These are phyloP conservation scores for Penicillium sp. DNA, from an alignment of 2,329 filamentous ascomycete species.

Conservation along the genomic window DNA sequence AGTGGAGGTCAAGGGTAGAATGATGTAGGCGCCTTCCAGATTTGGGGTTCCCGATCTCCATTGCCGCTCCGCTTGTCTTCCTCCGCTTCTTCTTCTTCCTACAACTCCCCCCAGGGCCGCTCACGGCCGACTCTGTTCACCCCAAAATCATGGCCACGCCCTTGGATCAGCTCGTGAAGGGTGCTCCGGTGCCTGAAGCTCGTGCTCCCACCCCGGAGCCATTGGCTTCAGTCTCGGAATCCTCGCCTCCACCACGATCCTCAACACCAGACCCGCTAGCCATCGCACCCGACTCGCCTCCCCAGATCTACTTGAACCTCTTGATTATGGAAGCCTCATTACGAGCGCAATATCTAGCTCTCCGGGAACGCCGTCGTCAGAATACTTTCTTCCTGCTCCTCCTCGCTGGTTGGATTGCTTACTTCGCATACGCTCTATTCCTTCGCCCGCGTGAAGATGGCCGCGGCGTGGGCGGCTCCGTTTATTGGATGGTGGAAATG, in stretches of 20 bases:
- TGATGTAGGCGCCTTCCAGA: neutral
- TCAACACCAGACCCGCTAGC: constrained; percentile 70
- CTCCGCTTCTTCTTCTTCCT: constrained; percentile 16
- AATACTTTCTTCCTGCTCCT: constrained; percentile 90
- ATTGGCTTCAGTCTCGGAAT: constrained; percentile 32
- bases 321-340: constrained; percentile 94
- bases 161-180: constrained; percentile 91
- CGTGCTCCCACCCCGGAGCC: constrained; percentile 31
- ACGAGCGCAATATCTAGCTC: constrained; percentile 87
- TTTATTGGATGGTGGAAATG: constrained; percentile 95
- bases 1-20: neutral
- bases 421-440: constrained; percentile 89
- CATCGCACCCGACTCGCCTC: constrained; percentile 83
- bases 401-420: constrained; percentile 76
- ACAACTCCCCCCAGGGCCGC: constrained; percentile 33
- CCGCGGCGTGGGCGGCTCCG: constrained; percentile 83
- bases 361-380: constrained; percentile 84
- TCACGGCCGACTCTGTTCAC: constrained; percentile 27
- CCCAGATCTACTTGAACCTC: constrained; percentile 97
- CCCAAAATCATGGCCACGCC: constrained; percentile 60
- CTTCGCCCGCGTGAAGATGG: constrained; percentile 96
- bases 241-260: constrained; percentile 51
- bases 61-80: constrained; percentile 15
- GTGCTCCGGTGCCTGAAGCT: constrained; percentile 66
- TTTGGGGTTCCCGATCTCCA: neutral